A percentile compares a stretch with the other conserved stretches of the same genome.
phyloP scores from a whole-genome alignment of 805 yeast genomes.

The Wickerhamiella domercqiae region DNA sequence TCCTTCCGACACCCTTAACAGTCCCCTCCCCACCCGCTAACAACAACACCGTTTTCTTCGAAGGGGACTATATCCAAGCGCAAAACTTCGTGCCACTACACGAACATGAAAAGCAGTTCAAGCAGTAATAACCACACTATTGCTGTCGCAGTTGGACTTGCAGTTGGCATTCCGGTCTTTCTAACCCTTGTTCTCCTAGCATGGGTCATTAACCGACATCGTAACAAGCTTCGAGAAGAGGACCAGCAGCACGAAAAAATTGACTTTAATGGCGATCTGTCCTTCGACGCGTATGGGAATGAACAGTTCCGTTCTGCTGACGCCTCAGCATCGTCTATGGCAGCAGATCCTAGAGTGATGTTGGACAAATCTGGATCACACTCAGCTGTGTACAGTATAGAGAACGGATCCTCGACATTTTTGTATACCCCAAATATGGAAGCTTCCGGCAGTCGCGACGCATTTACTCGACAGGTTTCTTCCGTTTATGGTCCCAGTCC shows the following conservation, averaged over 20 bases:
- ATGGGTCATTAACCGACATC: conserved; percentile 23
- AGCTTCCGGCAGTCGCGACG: neutral
- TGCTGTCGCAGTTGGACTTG: conserved; percentile 23
- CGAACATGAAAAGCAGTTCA: no score
- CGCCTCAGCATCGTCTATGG: no score
- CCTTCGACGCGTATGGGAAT: conserved; percentile 6
- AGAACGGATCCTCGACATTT: conserved; percentile 1
- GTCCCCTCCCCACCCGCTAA: no score
- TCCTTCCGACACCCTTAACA: no score
- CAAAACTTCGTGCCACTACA: no score
- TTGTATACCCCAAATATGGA: conserved; percentile 5
- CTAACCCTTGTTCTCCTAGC: conserved; percentile 21
- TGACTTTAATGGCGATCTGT: conserved; percentile 26
- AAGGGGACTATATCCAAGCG: no score
- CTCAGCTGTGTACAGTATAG: no score
- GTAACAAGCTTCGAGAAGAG: conserved; percentile 22
- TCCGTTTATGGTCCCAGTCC: conserved; percentile 15
- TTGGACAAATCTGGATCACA: no score
- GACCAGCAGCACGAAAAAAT: conserved; percentile 23
- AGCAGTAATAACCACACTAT: conserved; percentile 6
- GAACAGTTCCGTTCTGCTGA: no score
- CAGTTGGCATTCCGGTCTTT: conserved; percentile 27
- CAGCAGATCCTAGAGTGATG: no score
- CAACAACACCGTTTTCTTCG: no score
- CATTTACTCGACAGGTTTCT: conserved; percentile 17